These are phyloP conservation scores for Adansonia rubrostipa DNA, from an alignment of 441 rosid genomes.

Conservation along the genomic window DNA sequence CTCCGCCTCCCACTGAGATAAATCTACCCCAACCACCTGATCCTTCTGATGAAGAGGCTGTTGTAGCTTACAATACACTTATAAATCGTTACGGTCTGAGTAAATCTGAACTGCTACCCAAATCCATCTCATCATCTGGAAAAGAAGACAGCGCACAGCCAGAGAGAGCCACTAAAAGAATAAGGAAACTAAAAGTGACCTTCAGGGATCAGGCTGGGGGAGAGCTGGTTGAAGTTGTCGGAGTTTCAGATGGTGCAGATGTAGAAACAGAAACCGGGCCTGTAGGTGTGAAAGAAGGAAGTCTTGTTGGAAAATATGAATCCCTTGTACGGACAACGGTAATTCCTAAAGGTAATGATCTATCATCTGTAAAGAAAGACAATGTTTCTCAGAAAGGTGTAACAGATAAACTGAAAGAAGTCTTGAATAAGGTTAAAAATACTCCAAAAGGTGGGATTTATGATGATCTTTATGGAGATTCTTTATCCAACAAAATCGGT, in stretches of 20 bases:
- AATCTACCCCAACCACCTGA: constrained; percentile 79
- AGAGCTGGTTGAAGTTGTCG: constrained; percentile 87
- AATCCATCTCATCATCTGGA: constrained; percentile 36
- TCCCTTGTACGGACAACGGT: constrained; percentile 78
- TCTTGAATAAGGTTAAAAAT: constrained; percentile 39
- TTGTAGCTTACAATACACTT: constrained; percentile 83
- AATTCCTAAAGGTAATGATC: constrained; percentile 82
- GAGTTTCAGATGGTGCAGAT: constrained; percentile 93
- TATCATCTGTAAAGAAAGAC: constrained; percentile 46
- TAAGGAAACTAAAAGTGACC: constrained; percentile 16
- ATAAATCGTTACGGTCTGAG: constrained; percentile 78
- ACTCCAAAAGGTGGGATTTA: constrained; percentile 56
- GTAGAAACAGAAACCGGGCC: constrained; percentile 98
- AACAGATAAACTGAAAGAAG: constrained; percentile 75
- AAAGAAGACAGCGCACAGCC: constrained; percentile 39
- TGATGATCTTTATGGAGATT: constrained; percentile 80
- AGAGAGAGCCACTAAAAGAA: constrained; percentile 51
- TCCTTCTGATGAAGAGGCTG: constrained; percentile 84
- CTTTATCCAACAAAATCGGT: constrained; percentile 73
- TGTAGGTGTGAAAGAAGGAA: constrained; percentile 91
- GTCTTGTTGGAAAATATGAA: constrained; percentile 94
- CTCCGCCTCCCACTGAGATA: constrained; percentile 55
- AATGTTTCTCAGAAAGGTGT: constrained; percentile 55
- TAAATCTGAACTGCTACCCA: constrained; percentile 38
- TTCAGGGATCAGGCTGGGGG: constrained; percentile 81